Conservation (phyloP, 2,329 filamentous ascomycete genomes). For the Aureobasidium uvarum region DNA sequence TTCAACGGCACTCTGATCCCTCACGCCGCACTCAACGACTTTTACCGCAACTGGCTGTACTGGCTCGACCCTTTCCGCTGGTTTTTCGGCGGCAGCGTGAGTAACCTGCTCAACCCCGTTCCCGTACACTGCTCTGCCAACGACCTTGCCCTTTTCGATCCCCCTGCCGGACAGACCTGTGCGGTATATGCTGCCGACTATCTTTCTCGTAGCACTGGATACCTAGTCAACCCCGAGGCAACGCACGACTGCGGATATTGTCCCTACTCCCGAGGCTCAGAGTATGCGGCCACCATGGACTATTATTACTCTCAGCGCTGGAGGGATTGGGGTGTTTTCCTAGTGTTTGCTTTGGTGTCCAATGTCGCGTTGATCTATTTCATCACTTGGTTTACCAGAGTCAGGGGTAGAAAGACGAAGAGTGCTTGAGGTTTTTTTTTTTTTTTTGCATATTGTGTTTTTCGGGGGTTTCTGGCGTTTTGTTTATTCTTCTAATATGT, state of each 20-base stretch:
- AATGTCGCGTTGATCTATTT: constrained; percentile 26
- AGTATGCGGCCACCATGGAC: constrained; percentile 27
- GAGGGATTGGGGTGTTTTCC: constrained; percentile 26
- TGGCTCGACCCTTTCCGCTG: constrained; percentile 52
- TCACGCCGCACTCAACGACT: constrained; percentile 22
- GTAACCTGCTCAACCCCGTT: constrained; percentile 57
- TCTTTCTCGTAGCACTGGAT: constrained; percentile 38
- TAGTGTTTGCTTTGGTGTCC: constrained; percentile 12
- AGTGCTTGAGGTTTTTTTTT: too few species aligned
- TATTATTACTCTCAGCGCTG: constrained; percentile 21
- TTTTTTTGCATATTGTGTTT: too few species aligned
- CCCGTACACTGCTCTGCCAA: constrained; percentile 37
- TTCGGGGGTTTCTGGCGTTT: too few species aligned
- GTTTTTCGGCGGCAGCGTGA: constrained; percentile 36
- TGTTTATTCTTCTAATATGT: too few species aligned
- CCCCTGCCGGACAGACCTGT: constrained; percentile 40
- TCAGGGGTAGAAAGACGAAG: constrained; percentile 9
- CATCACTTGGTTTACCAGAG: constrained; percentile 24
- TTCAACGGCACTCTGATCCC: constrained; percentile 24
- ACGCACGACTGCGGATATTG: constrained; percentile 33
- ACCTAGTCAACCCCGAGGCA: constrained; percentile 42
- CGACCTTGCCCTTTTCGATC: constrained; percentile 42
- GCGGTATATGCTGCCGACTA: constrained; percentile 45
- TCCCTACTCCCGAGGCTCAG: constrained; percentile 23
- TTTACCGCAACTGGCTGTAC: constrained; percentile 53